phyloP scores from a whole-genome alignment of 2,329 filamentous ascomycete genomes.

The Neofusicoccum laricinum region DNA sequence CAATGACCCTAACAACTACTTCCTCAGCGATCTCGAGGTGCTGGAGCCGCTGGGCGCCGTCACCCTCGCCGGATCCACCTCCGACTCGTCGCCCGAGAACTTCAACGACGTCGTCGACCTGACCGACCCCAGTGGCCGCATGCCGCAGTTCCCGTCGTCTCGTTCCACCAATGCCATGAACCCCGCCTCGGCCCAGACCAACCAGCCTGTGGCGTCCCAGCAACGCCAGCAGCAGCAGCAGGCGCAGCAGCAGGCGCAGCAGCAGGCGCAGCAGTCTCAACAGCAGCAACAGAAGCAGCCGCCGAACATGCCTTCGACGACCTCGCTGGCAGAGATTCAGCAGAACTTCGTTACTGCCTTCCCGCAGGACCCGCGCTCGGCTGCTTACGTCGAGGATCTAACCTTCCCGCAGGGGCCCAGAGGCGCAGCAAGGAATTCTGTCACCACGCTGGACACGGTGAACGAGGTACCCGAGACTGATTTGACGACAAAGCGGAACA shows the following conservation, averaged over 20 bases:
- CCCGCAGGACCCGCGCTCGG: constrained; percentile 14
- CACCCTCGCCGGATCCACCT: constrained; percentile 30
- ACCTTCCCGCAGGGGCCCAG: constrained; percentile 36
- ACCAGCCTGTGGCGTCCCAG: constrained; percentile 1
- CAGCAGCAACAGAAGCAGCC: background rate
- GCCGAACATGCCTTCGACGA: background rate
- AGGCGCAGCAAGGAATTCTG: constrained; percentile 20
- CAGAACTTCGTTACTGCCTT: constrained; percentile 15
- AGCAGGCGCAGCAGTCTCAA: background rate
- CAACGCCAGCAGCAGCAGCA: constrained; percentile 2
- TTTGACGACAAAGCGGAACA: constrained; percentile 33
- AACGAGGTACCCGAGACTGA: constrained; percentile 19
- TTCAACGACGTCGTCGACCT: constrained; percentile 17
- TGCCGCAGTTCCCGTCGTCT: constrained; percentile 1
- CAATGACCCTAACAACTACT: constrained; percentile 38
- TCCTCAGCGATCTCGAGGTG: constrained; percentile 38
- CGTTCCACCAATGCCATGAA: background rate
- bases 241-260: background rate
- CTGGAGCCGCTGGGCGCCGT: constrained; percentile 34
- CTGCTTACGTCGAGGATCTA: constrained; percentile 30
- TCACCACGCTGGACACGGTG: constrained; percentile 21
- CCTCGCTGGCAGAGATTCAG: constrained; percentile 16
- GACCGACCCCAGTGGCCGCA: constrained; percentile 9
- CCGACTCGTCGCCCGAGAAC: constrained; percentile 39
- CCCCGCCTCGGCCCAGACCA: background rate